Percentiles rank a stretch among this genome's conserved stretches.
Conservation (phyloP, 2,329 filamentous ascomycete species). For the Xylaria sp. region DNA sequence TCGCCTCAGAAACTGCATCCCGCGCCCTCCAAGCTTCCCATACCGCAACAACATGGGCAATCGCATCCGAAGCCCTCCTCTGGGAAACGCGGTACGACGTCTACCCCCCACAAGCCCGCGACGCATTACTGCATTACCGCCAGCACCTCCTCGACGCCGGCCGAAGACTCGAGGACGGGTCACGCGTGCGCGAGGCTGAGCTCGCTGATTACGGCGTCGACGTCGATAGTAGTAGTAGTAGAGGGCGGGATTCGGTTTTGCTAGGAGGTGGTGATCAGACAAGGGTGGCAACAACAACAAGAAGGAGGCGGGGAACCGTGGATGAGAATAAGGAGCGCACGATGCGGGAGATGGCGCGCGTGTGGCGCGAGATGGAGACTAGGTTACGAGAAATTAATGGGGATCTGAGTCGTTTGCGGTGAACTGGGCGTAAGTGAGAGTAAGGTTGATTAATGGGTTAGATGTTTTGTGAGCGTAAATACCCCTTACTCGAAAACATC, state of each 20-base stretch:
- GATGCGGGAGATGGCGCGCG: conserved; percentile 60
- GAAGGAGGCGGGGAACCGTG: conserved; percentile 11
- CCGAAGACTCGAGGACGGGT: conserved; percentile 50
- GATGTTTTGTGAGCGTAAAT: not conserved
- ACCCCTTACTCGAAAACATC: not conserved
- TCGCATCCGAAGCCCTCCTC: conserved; percentile 45
- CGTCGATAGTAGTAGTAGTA: no score
- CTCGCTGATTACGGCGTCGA: conserved; percentile 57
- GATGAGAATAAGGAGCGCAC: conserved; percentile 50
- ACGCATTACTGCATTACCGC: conserved; percentile 53
- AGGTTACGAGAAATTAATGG: conserved; percentile 56
- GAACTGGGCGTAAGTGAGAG: not conserved
- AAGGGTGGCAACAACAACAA: conserved; percentile 1
- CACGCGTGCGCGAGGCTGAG: conserved; percentile 50
- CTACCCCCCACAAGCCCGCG: conserved; percentile 50
- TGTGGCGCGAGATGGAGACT: conserved; percentile 56
- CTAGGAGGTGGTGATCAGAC: conserved; percentile 39
- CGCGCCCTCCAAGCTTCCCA: conserved; percentile 53
- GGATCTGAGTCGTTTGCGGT: conserved; percentile 49
- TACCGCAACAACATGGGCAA: conserved; percentile 49
- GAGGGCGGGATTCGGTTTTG: conserved; percentile 48
- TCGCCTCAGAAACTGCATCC: conserved; percentile 58
- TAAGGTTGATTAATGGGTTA: no score
- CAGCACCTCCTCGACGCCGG: conserved; percentile 56
- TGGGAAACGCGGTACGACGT: conserved; percentile 46